Percentiles rank a stretch among this genome's conserved stretches.
phyloP scores from a whole-genome alignment of 257 asterid genomes.

The Ilex asprella region DNA sequence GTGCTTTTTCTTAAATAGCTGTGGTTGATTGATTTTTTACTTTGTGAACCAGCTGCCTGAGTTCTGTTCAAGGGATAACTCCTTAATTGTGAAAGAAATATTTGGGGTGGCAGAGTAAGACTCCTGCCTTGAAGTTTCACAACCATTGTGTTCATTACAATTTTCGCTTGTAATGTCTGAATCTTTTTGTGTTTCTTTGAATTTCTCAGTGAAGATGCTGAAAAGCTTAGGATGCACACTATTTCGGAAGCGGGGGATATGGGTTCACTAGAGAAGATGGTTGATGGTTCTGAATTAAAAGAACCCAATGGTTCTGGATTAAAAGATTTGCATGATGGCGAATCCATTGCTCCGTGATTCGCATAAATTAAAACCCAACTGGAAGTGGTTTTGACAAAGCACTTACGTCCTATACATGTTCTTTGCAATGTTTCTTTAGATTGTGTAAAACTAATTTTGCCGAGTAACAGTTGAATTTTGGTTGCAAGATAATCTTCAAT shows the following conservation, averaged over 20 bases:
- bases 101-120: slow-evolving; percentile 96
- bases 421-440: too few relatives aligned
- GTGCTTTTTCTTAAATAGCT: too few relatives aligned
- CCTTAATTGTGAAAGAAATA: slow-evolving; percentile 75
- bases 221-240: slow-evolving; percentile 75
- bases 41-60: slow-evolving; percentile 61
- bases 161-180: neutral
- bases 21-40: neutral
- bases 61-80: slow-evolving; percentile 72
- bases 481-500: too few relatives aligned
- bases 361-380: neutral
- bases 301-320: slow-evolving; percentile 39
- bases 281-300: slow-evolving; percentile 48
- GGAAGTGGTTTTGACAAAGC: neutral
- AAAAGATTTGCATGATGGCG: slow-evolving; percentile 28
- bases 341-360: slow-evolving; percentile 33
- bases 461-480: too few relatives aligned
- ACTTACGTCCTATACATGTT: neutral
- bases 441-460: too few relatives aligned
- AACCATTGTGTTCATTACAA: neutral
- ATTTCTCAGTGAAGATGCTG: slow-evolving; percentile 82
- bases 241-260: slow-evolving; percentile 71
- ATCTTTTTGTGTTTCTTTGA: neutral
- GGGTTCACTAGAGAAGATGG: slow-evolving; percentile 79
- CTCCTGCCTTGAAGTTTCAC: slow-evolving; percentile 12